A percentile compares a stretch with the other conserved stretches of the same genome.
phyloP scores from a whole-genome alignment of 169 alveolate species.

The Perkinsus olseni region DNA sequence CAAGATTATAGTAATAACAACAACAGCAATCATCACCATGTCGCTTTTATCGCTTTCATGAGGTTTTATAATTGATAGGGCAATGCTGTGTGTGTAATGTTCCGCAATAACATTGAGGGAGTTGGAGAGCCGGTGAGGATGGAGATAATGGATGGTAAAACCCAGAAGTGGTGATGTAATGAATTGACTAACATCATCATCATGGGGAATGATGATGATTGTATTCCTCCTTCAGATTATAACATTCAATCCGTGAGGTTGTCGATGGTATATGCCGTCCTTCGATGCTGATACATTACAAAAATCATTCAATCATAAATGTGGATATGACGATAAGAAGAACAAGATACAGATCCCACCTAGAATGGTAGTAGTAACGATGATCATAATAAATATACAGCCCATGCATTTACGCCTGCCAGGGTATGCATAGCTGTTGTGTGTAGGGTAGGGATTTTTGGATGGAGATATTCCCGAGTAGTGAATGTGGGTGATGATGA shows the following conservation, averaged over 20 bases:
- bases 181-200: no score
- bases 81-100: neutral
- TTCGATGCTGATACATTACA: neutral
- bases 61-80: neutral
- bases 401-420: no score
- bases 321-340: neutral
- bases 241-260: neutral
- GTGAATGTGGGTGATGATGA: no score
- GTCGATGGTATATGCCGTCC: neutral
- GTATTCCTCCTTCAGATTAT: neutral
- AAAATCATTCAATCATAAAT: no score
- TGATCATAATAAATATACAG: no score
- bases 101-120: neutral
- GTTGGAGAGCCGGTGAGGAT: neutral
- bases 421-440: neutral
- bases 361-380: neutral
- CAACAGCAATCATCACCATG: neutral
- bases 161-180: neutral
- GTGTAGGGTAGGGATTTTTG: neutral
- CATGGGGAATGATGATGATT: no score
- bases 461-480: neutral
- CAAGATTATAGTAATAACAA: neutral
- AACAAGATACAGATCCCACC: neutral
- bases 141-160: neutral
- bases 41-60: neutral